A percentile compares a stretch with the other conserved stretches of the same genome.
Evolutionary conservation across 176 grass and related monocot genomes (phyloP).

Genomic region (Metroxylon sagu): DNA sequence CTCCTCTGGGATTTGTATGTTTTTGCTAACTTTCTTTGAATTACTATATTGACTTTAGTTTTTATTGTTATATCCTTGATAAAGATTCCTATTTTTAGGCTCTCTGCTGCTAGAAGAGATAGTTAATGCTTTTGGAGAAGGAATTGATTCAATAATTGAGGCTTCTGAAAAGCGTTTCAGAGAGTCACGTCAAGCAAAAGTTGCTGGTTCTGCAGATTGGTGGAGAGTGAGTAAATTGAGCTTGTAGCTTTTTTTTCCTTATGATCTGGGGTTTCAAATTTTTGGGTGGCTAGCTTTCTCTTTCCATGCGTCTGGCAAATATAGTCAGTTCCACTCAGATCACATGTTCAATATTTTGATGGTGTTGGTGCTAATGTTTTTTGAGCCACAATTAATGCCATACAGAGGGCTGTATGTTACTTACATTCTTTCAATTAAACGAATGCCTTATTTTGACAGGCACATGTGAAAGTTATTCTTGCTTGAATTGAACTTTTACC

Average conservation of each 20-base stretch:
- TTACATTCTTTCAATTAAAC: too few species aligned
- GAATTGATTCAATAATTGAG: conserved; percentile 63
- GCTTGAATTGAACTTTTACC: too few species aligned
- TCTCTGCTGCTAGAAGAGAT: conserved; percentile 91
- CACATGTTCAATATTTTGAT: too few species aligned
- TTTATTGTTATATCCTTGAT: background rate
- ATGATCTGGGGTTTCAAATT: too few species aligned
- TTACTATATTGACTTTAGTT: background rate
- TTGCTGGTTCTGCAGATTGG: conserved; percentile 74
- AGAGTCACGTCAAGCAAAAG: conserved; percentile 67
- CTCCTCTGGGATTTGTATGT: background rate
- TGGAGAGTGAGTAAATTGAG: conserved; percentile 65
- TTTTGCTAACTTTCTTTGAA: conserved; percentile 11
- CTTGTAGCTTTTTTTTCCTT: background rate
- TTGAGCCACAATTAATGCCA: too few species aligned
- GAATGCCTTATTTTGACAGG: too few species aligned
- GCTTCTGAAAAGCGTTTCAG: conserved; percentile 48
- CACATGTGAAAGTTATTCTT: too few species aligned
- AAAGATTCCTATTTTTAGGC: conserved; percentile 24
- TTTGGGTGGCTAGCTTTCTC: too few species aligned
- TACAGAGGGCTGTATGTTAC: too few species aligned
- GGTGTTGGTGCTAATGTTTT: too few species aligned
- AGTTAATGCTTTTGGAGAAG: conserved; percentile 55
- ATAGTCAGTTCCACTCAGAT: too few species aligned
- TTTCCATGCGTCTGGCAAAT: too few species aligned